Conservation (phyloP, 352 stramenopile genomes). For the Pythium guiyangense region DNA sequence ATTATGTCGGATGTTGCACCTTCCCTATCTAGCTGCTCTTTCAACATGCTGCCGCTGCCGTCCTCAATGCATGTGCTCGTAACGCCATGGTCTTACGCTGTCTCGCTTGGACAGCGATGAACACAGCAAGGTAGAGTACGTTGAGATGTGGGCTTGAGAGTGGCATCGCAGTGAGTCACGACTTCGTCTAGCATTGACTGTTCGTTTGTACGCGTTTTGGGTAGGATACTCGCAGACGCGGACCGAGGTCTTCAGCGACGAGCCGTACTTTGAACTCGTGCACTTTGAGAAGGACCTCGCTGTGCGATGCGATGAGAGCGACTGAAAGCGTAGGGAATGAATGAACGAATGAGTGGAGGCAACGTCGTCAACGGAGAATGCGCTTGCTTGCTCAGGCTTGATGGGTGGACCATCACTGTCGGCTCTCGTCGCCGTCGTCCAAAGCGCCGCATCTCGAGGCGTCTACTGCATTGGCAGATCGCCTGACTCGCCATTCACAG, state of each 20-base stretch:
- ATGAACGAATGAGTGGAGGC: background rate
- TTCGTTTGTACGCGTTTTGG: background rate
- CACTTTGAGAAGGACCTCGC: constrained; percentile 7
- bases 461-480: background rate
- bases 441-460: no score
- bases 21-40: no score
- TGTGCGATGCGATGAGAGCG: background rate
- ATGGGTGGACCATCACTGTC: background rate
- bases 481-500: no score
- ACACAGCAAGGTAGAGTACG: no score
- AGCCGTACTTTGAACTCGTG: constrained; percentile 4
- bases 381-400: no score
- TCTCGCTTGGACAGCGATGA: no score
- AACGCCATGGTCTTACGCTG: no score
- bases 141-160: constrained; percentile 3
- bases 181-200: no score
- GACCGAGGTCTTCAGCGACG: constrained; percentile 2
- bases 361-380: no score
- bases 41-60: no score
- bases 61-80: no score
- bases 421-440: background rate
- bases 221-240: background rate
- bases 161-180: background rate
- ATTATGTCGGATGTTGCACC: no score
- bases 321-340: background rate